These are phyloP conservation scores for Pseudocercospora fijiensis DNA, from an alignment of 2,329 filamentous ascomycete genomes.

Conservation along the genomic window DNA sequence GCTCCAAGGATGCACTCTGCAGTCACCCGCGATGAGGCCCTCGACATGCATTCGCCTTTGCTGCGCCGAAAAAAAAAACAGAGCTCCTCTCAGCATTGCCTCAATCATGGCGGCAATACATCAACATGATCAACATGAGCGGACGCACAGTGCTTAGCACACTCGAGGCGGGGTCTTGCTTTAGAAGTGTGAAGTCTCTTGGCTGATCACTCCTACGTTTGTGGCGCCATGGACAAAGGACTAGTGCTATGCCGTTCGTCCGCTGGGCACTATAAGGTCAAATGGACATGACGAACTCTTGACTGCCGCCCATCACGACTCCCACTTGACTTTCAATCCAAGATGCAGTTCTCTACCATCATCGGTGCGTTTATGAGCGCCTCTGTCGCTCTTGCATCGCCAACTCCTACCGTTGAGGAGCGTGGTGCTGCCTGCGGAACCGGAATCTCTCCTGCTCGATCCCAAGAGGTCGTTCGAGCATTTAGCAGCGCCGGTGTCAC, in stretches of 20 bases:
- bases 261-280: not conserved
- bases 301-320: not conserved
- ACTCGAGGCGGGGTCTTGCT: not conserved
- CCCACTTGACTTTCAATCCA: not conserved
- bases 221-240: not conserved
- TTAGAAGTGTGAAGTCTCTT: not conserved
- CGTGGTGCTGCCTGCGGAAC: slow-evolving; percentile 13
- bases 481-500: slow-evolving; percentile 16
- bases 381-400: not conserved
- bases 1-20: not conserved
- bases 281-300: not conserved
- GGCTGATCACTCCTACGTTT: not conserved
- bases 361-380: not conserved
- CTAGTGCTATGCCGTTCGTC: not conserved
- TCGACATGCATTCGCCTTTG: not conserved
- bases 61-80: not conserved
- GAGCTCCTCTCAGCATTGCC: too few relatives aligned
- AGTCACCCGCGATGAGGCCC: not conserved
- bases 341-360: slow-evolving; percentile 1
- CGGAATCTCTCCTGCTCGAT: slow-evolving; percentile 12
- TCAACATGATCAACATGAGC: not conserved
- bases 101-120: not conserved
- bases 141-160: not conserved
- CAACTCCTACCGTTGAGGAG: slow-evolving; percentile 12
- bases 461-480: slow-evolving; percentile 4